Evolutionary conservation across 805 yeast species (phyloP).

Genomic region (Starmerella bombi): DNA sequence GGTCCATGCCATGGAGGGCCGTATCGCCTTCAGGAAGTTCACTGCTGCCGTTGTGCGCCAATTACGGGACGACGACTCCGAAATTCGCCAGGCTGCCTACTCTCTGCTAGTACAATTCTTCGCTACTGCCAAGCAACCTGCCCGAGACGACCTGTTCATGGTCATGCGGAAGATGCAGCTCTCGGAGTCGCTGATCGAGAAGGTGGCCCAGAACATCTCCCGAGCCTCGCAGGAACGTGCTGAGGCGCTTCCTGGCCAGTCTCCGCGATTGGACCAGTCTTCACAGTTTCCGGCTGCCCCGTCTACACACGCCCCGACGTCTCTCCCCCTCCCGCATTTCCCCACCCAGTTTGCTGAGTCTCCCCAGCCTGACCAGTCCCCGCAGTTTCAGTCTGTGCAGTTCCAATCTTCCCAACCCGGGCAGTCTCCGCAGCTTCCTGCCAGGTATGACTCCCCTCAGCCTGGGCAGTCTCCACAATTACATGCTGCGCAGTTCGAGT

Average conservation of each 20-base stretch:
- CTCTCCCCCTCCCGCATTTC: neutral
- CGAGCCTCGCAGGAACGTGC: neutral
- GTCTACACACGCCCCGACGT: neutral
- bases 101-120: conserved; percentile 31
- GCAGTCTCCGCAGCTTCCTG: no score
- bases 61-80: conserved; percentile 21
- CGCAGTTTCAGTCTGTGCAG: no score
- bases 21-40: conserved; percentile 25
- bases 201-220: neutral
- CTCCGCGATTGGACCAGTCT: neutral
- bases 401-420: no score
- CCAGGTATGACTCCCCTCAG: no score
- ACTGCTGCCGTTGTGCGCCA: conserved; percentile 26
- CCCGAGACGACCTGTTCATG: conserved; percentile 35
- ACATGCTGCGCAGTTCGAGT: no score
- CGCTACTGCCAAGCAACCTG: conserved; percentile 29
- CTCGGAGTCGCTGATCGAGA: neutral
- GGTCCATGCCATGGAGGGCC: conserved; percentile 22
- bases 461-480: no score
- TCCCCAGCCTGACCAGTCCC: no score
- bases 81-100: conserved; percentile 21
- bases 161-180: conserved; percentile 29
- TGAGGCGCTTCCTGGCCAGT: neutral
- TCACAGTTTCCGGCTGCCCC: neutral
- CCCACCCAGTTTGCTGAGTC: neutral